Evolutionary conservation across 1,139 yeast species (phyloP).

Genomic region (Hansenula lynferdii): DNA sequence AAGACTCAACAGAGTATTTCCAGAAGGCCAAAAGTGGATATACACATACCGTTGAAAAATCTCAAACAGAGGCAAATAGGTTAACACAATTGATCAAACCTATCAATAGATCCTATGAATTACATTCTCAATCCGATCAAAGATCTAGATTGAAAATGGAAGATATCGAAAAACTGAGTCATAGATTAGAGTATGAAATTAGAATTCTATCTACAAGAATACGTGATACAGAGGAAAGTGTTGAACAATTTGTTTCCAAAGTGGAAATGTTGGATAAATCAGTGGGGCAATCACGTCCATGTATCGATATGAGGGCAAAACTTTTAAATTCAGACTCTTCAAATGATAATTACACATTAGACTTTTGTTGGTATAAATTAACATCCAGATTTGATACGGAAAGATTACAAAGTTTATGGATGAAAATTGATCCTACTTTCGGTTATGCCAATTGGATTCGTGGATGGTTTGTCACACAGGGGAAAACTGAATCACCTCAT

Average conservation of each 20-base stretch:
- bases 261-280: conserved; percentile 31
- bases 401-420: conserved; percentile 40
- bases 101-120: conserved; percentile 30
- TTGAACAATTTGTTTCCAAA: conserved; percentile 44
- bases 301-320: background rate
- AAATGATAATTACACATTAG: conserved; percentile 3
- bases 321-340: conserved; percentile 6
- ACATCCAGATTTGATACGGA: conserved; percentile 42
- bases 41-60: conserved; percentile 17
- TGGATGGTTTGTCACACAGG: conserved; percentile 2
- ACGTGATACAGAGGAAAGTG: conserved; percentile 75
- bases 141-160: conserved; percentile 44
- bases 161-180: conserved; percentile 66
- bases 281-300: conserved; percentile 5
- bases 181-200: conserved; percentile 76
- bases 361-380: conserved; percentile 31
- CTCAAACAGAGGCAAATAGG: conserved; percentile 16
- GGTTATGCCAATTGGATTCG: conserved; percentile 31
- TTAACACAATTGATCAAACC: conserved; percentile 31
- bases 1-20: conserved; percentile 23
- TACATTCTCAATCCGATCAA: conserved; percentile 27
- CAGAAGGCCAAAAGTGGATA: conserved; percentile 33
- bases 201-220: conserved; percentile 67
- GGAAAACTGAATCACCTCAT: background rate
- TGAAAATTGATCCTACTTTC: conserved; percentile 38